Conservation (phyloP, 139 green algal species). For the Chlorella sp. region DNA sequence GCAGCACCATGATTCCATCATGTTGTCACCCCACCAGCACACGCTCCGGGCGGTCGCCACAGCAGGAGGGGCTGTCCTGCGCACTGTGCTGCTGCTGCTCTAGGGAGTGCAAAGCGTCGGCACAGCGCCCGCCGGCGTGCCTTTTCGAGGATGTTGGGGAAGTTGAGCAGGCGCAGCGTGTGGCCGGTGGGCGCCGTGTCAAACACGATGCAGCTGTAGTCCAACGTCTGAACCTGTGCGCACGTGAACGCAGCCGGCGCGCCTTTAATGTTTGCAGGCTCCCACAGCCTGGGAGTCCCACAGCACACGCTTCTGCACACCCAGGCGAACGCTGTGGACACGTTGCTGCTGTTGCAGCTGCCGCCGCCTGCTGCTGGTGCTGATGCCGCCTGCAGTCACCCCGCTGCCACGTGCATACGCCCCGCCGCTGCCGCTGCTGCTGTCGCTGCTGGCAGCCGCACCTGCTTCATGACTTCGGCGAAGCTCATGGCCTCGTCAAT, state of each 20-base stretch:
- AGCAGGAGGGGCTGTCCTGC: too few species aligned
- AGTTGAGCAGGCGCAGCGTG: conserved; percentile 93
- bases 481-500: conserved; percentile 99
- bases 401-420: too few species aligned
- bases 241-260: not conserved
- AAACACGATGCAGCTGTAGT: conserved; percentile 94
- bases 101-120: not conserved
- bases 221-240: conserved; percentile 84
- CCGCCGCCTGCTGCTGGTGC: too few species aligned
- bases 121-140: not conserved
- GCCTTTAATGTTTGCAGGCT: not conserved
- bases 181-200: conserved; percentile 92
- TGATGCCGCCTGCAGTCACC: too few species aligned
- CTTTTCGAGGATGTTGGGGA: conserved; percentile 92
- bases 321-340: not conserved
- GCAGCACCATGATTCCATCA: not conserved
- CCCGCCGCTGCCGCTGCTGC: too few species aligned
- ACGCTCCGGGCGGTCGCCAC: not conserved
- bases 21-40: not conserved
- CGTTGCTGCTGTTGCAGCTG: too few species aligned
- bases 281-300: not conserved
- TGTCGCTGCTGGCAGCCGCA: too few species aligned
- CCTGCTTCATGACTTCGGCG: conserved; percentile 95
- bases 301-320: not conserved
- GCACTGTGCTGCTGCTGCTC: too few species aligned